Percentiles rank a stretch among this genome's conserved stretches.
phyloP scores from a whole-genome alignment of 2,329 filamentous ascomycete species.

The Botrytis elliptica region DNA sequence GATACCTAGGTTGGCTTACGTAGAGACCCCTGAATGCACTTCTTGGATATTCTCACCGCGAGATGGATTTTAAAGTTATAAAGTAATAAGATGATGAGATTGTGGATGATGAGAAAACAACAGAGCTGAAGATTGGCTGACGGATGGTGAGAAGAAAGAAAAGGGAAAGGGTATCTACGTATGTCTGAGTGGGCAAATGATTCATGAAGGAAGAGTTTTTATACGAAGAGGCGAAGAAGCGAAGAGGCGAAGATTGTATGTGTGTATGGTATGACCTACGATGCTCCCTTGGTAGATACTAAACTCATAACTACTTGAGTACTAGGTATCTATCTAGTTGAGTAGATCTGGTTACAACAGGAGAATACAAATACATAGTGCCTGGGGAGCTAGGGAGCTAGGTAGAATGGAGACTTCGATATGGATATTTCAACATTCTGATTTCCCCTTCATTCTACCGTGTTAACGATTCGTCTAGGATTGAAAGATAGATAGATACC shows the following conservation, averaged over 20 bases:
- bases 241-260: neutral
- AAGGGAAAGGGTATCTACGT: neutral
- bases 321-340: neutral
- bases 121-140: neutral
- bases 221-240: neutral
- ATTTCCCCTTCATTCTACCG: neutral
- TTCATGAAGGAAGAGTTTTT: neutral
- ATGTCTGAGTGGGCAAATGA: neutral
- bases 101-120: neutral
- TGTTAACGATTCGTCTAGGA: neutral
- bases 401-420: neutral
- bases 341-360: neutral
- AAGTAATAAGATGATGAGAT: neutral
- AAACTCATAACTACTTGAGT: neutral
- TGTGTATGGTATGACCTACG: neutral
- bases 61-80: neutral
- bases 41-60: neutral
- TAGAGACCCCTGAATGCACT: neutral
- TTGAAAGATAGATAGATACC: neutral
- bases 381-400: no score
- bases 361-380: neutral
- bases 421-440: neutral
- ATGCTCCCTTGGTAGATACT: neutral
- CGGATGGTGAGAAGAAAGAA: neutral
- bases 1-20: neutral